phyloP scores from a whole-genome alignment of 306 rosid genomes.

The Luffa aegyptiaca region DNA sequence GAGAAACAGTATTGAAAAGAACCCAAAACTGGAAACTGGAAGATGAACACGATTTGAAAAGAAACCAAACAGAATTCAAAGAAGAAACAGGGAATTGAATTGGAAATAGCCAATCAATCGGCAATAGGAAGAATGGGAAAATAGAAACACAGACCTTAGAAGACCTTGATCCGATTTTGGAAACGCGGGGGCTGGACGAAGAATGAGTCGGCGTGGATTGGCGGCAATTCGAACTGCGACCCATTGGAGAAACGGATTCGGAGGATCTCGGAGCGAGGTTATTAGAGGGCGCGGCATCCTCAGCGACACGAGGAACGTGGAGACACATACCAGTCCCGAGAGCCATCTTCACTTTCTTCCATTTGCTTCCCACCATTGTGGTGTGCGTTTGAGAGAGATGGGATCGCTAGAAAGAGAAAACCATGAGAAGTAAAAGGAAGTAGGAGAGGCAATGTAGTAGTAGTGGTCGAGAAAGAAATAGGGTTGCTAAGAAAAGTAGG shows the following conservation, averaged over 20 bases:
- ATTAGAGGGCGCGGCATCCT: constrained; percentile 12
- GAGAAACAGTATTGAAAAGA: neutral
- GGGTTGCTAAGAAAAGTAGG: neutral
- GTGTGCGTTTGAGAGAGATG: neutral
- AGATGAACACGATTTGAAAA: neutral
- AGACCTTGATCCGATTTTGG: constrained; percentile 45
- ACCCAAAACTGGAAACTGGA: neutral
- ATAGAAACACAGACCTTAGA: constrained; percentile 52
- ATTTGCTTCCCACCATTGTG: constrained; percentile 73
- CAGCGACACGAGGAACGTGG: neutral
- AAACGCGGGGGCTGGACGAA: constrained; percentile 39
- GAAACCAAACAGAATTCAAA: neutral
- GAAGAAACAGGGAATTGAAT: neutral
- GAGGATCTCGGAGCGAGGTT: constrained; percentile 19
- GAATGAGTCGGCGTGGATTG: constrained; percentile 51
- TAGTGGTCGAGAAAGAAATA: neutral
- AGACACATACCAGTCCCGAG: constrained; percentile 44
- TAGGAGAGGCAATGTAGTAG: neutral
- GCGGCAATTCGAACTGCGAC: constrained; percentile 22
- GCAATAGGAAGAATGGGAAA: neutral
- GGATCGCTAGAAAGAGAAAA: neutral
- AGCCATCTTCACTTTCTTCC: constrained; percentile 78
- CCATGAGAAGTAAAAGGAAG: neutral
- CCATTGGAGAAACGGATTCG: constrained; percentile 21
- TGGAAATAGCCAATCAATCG: neutral